Base-by-base conservation (phyloP, 2,329 filamentous ascomycete species). In the Aureobasidium sp. region DNA sequence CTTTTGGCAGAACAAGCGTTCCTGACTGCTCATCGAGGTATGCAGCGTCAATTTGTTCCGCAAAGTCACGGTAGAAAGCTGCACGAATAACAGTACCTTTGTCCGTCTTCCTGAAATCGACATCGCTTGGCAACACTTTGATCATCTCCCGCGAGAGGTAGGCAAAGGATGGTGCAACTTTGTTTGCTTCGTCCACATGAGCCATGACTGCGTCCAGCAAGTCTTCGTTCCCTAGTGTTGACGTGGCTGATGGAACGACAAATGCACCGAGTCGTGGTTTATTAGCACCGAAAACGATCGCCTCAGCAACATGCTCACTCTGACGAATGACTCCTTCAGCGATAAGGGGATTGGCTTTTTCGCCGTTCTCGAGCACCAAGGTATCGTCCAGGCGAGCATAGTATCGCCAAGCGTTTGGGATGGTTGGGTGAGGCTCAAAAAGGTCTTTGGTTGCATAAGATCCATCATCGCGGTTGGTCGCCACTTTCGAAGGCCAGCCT, bases 211-310 rank as follows among this genome's bases (percentile, higher is more conserved):
- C 65, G 0, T 80, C 71, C 0, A 84, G 67, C n/a, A 81, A 71
- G 17, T 82, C 76, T 0, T 76, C 69, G 3, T 78, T 72, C 0
- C 75, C 66, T 39, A 80, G 68, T 0, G 69, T 68, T 0, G 76
- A 75, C 4, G 45, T 37, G 1, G 72, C 71, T 12, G 78, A 75
- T 37, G 79, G 77, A n/a, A 86, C 72, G 6, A 86, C 71, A 15
- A 85, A 67, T 12, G 84, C 66, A 1, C 83, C 84, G 0, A 81
- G 78, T 25, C 79, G 74, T 0, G 78, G 73, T 53, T 76, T 78
- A 9, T 78, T 80, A 1, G 79, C 76, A 0, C 84, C 84, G 62
- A 86, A 84, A 0, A 83, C 78, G 2, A 85, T 72, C 0, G 78
- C 79, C 61, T 86, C 84, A 12, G 78, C 74, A 1, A 86, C 80